Base-by-base conservation (phyloP, 2,329 filamentous ascomycete genomes). In the Fusarium setosum region DNA sequence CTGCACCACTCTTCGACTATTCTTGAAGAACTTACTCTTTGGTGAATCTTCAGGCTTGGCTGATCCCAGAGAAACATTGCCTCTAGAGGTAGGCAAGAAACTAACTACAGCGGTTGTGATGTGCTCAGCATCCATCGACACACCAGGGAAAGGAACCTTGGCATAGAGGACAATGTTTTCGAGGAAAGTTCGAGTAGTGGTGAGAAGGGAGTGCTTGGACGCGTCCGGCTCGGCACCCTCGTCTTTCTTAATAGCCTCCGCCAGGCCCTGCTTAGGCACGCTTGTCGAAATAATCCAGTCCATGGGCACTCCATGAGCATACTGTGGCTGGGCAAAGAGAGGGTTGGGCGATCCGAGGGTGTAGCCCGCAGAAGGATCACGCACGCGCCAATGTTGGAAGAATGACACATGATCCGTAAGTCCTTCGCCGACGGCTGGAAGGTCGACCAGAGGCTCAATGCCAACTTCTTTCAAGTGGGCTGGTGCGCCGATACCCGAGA, bases 391-490 rank as follows among this genome's bases (percentile, higher is more conserved):
- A 42, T 65, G 65, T 37, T 72, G 71, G 38, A 68, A 71, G 59
- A 71, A 63, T 47, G 70, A 50, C 70, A 70, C 54, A 44, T 75
- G 72, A 12, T 75, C 74, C 1, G 61, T 53, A 20, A 76, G 37
- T 53, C 83, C 82, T 65, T 84, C 76, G 6, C 84, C 85, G 1
- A 87, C 85, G 2, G 84, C 84, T 1, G 80, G 79, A 1, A 82
- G 76, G 44, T 83, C 76, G 7, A 80, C 17, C 1, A 66, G 23
- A 20, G 50, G 34, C 21, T 77, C 61, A 24, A 86, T 84, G 8
- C 77, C 71, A 61, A 81, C 73, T 15, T 75, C 68, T 9, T 76
- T 37, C 1, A 87, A 76, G 11, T 80, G 76, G 0, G 71, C 65
- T 0, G 73, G 69, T 1, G 80, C 74, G 0, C 83, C 83, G 34